Evolutionary conservation across 257 asterid genomes (phyloP), one percentile per base, ranked within the genome.

Genomic region (Solanum infundibuliforme): DNA sequence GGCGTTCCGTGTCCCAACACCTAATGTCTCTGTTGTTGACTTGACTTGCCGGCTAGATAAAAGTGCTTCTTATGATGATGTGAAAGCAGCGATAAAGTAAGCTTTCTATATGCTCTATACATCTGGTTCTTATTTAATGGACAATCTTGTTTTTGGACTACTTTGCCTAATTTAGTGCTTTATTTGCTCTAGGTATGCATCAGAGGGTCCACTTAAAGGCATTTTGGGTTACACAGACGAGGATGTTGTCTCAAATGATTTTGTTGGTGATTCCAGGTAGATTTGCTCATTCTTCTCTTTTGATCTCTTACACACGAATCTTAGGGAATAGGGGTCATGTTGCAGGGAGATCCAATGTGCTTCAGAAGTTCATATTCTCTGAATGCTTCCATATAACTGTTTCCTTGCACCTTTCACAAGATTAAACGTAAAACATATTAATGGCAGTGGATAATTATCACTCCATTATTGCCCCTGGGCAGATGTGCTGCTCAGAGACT

Each of bases 1-100:
- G 99, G 99, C 99, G 14, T 97, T 97, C 93, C 99, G 99, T 88
- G 98, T 97, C 43, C 99, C 99, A 20, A 97, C 99, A 12, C 95
- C 99, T 85, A 96, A 97, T 91, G 99, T 97, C 34, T 96, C 99
- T 82, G 99, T 97, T 83, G 99, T 97, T 79, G 99, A 97, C 93
- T 89, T 97, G 88, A 97, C 99, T 89, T 94, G 98, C 88, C 96
- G 99, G 79, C 95, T 97, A 88, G 96, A 92, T 87, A 97, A 95
- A 93, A 89, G 92, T 86, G 98, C 98, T 79, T 95, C 99, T 52
- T 97, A 97, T 86, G 99, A 96, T 18, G 99, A 97, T 92, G 98
- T 97, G 88, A 97, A 97, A 89, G 98, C 98, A 86, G 98, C 95
- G 73, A 93, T 97, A 48, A 96, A 90, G 99, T 97, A 95, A 43